Evolutionary conservation across 345 rosid genomes (phyloP).

Genomic region (Hypericum perforatum): DNA sequence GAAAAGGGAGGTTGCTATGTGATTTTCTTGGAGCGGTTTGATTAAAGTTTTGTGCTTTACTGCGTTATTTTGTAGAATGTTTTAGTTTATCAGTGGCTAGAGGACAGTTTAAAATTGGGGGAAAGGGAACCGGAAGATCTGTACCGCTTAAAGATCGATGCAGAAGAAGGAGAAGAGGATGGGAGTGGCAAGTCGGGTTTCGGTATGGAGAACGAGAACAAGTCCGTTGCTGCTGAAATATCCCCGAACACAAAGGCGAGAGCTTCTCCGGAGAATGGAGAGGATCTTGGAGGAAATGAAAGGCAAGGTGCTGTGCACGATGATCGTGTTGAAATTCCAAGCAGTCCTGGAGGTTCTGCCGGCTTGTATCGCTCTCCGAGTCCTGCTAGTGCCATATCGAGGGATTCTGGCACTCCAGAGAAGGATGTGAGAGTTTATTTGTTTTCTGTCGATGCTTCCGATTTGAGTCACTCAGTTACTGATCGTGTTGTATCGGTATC

Average conservation of each 20-base stretch:
- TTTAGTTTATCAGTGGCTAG: conserved; percentile 71
- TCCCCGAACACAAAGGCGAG: conserved; percentile 29
- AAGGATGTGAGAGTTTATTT: conserved; percentile 34
- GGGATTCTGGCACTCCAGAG: conserved; percentile 22
- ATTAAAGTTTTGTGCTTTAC: conserved; percentile 2
- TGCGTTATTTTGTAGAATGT: conserved; percentile 31
- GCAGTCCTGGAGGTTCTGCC: conserved; percentile 27
- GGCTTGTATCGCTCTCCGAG: conserved; percentile 26
- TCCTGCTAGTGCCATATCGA: conserved; percentile 24
- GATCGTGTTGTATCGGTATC: too few species aligned
- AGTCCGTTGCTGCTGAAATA: conserved; percentile 24
- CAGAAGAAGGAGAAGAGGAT: conserved; percentile 18
- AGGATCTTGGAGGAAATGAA: conserved; percentile 13
- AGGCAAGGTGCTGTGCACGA: conserved; percentile 11
- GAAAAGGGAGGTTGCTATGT: not conserved
- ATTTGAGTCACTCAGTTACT: too few species aligned
- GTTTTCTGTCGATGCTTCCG: too few species aligned
- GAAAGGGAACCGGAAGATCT: conserved; percentile 55
- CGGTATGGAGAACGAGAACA: conserved; percentile 10
- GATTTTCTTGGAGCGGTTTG: not conserved
- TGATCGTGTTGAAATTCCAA: conserved; percentile 13
- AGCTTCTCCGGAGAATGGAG: conserved; percentile 25
- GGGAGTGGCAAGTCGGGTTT: conserved; percentile 19
- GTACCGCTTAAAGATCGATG: conserved; percentile 31
- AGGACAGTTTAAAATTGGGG: conserved; percentile 65